Evolutionary conservation across 495 filamentous ascomycete species (phyloP).

Genomic region (Copromyces sp.): DNA sequence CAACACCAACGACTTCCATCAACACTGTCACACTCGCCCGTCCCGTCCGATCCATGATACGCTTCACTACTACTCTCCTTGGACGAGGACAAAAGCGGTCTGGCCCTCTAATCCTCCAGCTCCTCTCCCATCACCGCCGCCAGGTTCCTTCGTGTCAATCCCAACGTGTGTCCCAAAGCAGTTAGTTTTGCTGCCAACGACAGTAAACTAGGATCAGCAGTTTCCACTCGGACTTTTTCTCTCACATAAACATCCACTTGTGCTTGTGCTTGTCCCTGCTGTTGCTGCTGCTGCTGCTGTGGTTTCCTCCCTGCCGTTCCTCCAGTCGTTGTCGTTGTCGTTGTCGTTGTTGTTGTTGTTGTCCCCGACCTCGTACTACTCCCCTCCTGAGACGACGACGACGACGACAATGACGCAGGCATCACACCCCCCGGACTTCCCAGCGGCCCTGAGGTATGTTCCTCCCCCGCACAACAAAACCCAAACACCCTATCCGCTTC

Average conservation of each 20-base stretch:
- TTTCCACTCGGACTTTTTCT: constrained; percentile 87
- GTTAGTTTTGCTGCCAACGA: constrained; percentile 79
- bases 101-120: constrained; percentile 21
- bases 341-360: no score
- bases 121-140: constrained; percentile 69
- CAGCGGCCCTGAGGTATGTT: not conserved
- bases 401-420: not conserved
- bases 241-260: constrained; percentile 63
- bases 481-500: constrained; percentile 65
- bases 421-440: not conserved
- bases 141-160: constrained; percentile 57
- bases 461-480: constrained; percentile 13
- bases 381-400: no score
- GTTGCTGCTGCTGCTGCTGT: not conserved
- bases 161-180: constrained; percentile 65
- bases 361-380: not conserved
- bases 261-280: no score
- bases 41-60: not conserved
- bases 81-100: not conserved
- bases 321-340: no score
- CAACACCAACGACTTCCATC: not conserved
- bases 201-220: constrained; percentile 80
- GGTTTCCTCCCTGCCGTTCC: not conserved
- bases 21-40: not conserved
- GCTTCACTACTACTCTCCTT: not conserved